These are phyloP conservation scores for Lotmaria passim DNA, from an alignment of 208 protist genomes.

Conservation along the genomic window DNA sequence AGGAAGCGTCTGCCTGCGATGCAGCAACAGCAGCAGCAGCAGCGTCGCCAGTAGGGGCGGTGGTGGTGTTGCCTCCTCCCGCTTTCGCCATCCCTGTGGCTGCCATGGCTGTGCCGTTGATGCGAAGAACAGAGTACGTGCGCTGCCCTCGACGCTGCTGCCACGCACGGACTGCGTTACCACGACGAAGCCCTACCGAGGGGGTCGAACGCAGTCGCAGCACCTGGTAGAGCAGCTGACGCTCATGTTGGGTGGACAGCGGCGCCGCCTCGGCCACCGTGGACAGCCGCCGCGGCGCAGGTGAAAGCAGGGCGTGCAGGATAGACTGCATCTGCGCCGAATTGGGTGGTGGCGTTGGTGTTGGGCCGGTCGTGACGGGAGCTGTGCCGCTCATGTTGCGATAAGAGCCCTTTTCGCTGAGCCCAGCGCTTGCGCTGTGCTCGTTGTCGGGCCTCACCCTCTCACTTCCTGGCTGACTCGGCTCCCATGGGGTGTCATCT, in stretches of 20 bases:
- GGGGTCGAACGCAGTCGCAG: constrained; percentile 6
- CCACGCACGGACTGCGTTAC: neutral
- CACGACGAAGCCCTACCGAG: neutral
- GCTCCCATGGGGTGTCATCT: neutral
- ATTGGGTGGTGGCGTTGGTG: neutral
- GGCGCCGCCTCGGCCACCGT: neutral
- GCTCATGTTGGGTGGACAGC: constrained; percentile 4
- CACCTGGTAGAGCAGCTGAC: constrained; percentile 21
- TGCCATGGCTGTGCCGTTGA: neutral
- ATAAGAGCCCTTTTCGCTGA: too few species aligned
- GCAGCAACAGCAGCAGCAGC: too few species aligned
- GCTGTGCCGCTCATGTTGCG: too few species aligned
- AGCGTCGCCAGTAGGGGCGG: too few species aligned
- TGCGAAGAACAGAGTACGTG: neutral
- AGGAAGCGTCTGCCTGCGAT: too few species aligned
- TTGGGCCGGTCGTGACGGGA: neutral
- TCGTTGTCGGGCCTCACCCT: too few species aligned
- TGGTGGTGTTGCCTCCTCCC: neutral
- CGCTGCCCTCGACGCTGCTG: neutral
- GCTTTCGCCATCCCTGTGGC: neutral
- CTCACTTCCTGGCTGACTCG: neutral
- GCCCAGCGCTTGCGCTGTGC: too few species aligned
- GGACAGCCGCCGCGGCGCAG: neutral
- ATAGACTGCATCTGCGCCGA: neutral
- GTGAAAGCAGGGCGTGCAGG: neutral